Evolutionary conservation across 495 filamentous ascomycete genomes (phyloP).

Genomic region (Tuber microsphaerosporum): DNA sequence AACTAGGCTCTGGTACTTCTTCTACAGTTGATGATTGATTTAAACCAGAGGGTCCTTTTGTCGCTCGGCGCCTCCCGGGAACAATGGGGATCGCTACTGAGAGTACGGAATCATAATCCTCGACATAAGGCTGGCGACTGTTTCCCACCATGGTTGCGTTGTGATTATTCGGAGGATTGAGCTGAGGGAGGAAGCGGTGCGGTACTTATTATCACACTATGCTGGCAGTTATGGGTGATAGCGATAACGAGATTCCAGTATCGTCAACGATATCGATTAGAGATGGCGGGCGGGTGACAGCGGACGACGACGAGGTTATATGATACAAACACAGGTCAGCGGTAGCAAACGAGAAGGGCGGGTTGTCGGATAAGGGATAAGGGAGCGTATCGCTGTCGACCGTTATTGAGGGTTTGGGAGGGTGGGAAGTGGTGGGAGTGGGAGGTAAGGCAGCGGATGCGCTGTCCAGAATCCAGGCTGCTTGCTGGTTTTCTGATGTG

Average conservation of each 20-base stretch:
- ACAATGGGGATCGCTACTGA: constrained; percentile 37
- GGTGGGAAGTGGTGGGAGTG: constrained; percentile 20
- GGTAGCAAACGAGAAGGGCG: constrained; percentile 16
- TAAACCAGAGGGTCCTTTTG: constrained; percentile 33
- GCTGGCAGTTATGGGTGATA: constrained; percentile 28
- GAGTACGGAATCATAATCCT: constrained; percentile 41
- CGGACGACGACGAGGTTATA: constrained; percentile 22
- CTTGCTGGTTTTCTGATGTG: background rate
- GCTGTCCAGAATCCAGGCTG: constrained; percentile 2
- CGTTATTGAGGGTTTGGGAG: constrained; percentile 23
- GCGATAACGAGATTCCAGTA: constrained; percentile 23
- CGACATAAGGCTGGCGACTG: constrained; percentile 36
- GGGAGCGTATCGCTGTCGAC: constrained; percentile 34
- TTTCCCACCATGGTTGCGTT: constrained; percentile 9
- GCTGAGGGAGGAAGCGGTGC: constrained; percentile 12
- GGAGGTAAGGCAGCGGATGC: constrained; percentile 3
- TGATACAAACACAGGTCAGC: constrained; percentile 24
- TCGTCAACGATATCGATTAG: constrained; percentile 40
- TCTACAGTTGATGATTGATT: constrained; percentile 32
- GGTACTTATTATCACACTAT: constrained; percentile 34
- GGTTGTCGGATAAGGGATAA: constrained; percentile 34
- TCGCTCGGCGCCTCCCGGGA: constrained; percentile 22
- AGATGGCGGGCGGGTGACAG: constrained; percentile 29
- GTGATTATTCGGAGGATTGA: constrained; percentile 4
- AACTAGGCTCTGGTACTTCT: constrained; percentile 25